phyloP scores from a whole-genome alignment of 2,329 filamentous ascomycete species.

The Penicillium sp. region DNA sequence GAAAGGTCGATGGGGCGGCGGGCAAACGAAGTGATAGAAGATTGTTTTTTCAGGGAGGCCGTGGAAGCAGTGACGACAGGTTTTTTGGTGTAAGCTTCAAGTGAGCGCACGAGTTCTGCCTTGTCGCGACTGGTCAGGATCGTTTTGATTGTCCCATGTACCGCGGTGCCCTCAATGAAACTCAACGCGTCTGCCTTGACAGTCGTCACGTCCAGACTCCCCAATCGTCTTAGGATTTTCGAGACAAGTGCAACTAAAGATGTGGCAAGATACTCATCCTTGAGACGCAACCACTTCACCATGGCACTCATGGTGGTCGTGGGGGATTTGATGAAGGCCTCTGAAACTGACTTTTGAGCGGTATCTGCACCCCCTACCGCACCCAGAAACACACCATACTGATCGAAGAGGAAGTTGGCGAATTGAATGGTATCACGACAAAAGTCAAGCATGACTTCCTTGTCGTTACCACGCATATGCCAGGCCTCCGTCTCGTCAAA shows the following conservation, averaged over 20 bases:
- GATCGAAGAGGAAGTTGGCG: slow-evolving; percentile 80
- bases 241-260: slow-evolving; percentile 82
- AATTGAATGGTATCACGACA: slow-evolving; percentile 95
- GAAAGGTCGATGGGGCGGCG: slow-evolving; percentile 45
- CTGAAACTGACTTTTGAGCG: slow-evolving; percentile 50
- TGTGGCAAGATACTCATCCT: slow-evolving; percentile 82
- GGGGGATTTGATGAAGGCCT: slow-evolving; percentile 68
- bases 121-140: slow-evolving; percentile 83
- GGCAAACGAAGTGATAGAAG: slow-evolving; percentile 48
- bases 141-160: slow-evolving; percentile 68
- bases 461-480: slow-evolving; percentile 73
- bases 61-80: slow-evolving; percentile 51
- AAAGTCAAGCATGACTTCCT: slow-evolving; percentile 83
- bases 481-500: slow-evolving; percentile 84
- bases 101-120: slow-evolving; percentile 73
- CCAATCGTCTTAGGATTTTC: slow-evolving; percentile 82
- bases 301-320: slow-evolving; percentile 70
- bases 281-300: slow-evolving; percentile 86
- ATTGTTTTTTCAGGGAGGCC: slow-evolving; percentile 52
- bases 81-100: slow-evolving; percentile 60
- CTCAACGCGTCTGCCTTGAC: slow-evolving; percentile 70
- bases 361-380: slow-evolving; percentile 61
- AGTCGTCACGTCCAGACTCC: slow-evolving; percentile 72
- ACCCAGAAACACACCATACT: slow-evolving; percentile 82
- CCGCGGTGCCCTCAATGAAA: slow-evolving; percentile 62